phyloP scores from a whole-genome alignment of 2,329 filamentous ascomycete genomes.

The Botrytis medusae region DNA sequence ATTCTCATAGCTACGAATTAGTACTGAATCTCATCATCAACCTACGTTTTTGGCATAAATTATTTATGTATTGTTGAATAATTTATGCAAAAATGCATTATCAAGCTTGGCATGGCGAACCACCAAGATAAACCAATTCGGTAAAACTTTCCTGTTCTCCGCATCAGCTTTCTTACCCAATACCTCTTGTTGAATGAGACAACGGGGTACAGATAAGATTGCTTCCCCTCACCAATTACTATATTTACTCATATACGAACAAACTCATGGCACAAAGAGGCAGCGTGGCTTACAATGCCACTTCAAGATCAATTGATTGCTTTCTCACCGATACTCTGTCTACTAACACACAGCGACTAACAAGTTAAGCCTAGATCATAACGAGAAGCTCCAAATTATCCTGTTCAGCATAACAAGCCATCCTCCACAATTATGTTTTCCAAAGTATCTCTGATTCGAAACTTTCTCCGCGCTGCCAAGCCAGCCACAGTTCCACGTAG shows the following conservation, averaged over 20 bases:
- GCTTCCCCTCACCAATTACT: neutral
- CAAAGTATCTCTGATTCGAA: neutral
- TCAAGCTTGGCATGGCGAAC: too few relatives aligned
- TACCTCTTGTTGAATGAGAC: constrained; percentile 3
- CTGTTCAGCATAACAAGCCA: neutral
- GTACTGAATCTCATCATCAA: neutral
- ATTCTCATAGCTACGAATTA: neutral
- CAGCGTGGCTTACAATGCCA: neutral
- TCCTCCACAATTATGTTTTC: neutral
- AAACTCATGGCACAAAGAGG: neutral
- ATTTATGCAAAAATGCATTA: neutral
- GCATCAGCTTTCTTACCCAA: neutral
- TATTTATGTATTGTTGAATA: neutral
- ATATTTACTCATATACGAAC: neutral
- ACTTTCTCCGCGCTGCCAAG: neutral
- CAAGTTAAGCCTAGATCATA: neutral
- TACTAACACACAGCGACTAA: constrained; percentile 8
- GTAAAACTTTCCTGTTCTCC: neutral
- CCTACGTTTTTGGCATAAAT: neutral
- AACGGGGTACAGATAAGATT: neutral
- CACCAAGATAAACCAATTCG: neutral
- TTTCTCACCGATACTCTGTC: neutral
- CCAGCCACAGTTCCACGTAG: constrained; percentile 15
- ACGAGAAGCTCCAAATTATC: neutral
- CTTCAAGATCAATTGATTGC: constrained; percentile 7